Evolutionary conservation across 2,329 filamentous ascomycete species (phyloP).

Genomic region (Claviceps capensis): DNA sequence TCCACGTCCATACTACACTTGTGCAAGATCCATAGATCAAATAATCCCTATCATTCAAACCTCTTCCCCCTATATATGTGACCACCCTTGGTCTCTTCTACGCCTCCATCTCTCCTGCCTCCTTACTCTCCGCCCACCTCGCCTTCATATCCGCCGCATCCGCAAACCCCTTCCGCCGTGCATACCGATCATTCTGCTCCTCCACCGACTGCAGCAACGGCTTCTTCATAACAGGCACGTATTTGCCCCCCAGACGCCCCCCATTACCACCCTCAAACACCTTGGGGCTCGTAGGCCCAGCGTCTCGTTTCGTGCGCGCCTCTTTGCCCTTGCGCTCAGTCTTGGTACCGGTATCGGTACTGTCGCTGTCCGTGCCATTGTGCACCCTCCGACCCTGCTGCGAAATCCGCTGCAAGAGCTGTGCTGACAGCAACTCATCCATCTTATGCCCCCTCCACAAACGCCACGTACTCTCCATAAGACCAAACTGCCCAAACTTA

Average conservation of each 20-base stretch:
- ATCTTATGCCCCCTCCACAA: conserved; percentile 77
- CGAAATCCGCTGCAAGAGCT: conserved; percentile 52
- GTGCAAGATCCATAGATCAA: too few species aligned
- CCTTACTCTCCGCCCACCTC: conserved; percentile 11
- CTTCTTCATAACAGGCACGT: conserved; percentile 41
- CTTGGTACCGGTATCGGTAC: too few species aligned
- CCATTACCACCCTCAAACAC: conserved; percentile 44
- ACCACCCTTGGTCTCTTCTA: conserved; percentile 7
- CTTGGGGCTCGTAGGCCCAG: conserved; percentile 12
- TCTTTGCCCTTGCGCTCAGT: too few species aligned
- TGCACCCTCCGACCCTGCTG: conserved; percentile 18
- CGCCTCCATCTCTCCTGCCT: conserved; percentile 12
- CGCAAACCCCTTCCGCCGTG: conserved; percentile 45
- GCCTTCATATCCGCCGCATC: conserved; percentile 34
- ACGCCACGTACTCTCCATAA: conserved; percentile 67
- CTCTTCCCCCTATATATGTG: too few species aligned
- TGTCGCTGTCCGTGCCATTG: background rate
- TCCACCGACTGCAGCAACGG: conserved; percentile 33
- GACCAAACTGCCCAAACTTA: conserved; percentile 50
- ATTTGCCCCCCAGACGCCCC: conserved; percentile 36
- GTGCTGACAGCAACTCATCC: conserved; percentile 70
- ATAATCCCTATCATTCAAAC: too few species aligned
- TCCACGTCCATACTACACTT: background rate
- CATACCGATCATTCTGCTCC: conserved; percentile 47
- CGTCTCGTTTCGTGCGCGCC: conserved; percentile 10